Percentiles rank a stretch among this genome's conserved stretches.
Evolutionary conservation across 305 asterid genomes (phyloP).

Genomic region (Solanum hybrid): DNA sequence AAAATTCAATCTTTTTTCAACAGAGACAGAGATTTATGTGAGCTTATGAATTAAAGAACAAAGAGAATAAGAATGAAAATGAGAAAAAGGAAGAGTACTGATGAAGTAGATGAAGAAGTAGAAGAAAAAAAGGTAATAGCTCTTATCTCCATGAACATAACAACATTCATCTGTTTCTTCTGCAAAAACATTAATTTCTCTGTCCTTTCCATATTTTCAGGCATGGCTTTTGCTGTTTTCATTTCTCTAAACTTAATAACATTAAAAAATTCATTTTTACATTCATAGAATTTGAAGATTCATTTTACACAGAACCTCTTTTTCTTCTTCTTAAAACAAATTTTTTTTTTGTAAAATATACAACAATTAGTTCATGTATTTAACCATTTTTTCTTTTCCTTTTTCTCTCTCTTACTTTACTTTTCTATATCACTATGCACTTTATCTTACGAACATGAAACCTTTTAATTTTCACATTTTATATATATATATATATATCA

Average conservation of each 20-base stretch:
- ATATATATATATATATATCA: neutral
- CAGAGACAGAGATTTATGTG: neutral
- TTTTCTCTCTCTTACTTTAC: slow-evolving; percentile 13
- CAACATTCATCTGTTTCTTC: slow-evolving; percentile 30
- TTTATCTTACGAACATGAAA: slow-evolving; percentile 18
- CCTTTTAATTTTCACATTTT: neutral
- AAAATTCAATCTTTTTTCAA: slow-evolving; percentile 1
- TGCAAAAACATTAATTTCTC: slow-evolving; percentile 13
- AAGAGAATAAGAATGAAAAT: slow-evolving; percentile 77
- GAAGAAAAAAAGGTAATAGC: slow-evolving; percentile 27
- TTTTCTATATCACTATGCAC: slow-evolving; percentile 11
- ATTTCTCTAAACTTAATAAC: slow-evolving; percentile 16
- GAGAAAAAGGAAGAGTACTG: slow-evolving; percentile 59
- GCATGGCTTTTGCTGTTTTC: slow-evolving; percentile 32
- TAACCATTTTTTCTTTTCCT: neutral
- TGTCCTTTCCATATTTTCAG: slow-evolving; percentile 29
- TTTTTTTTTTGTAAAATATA: neutral
- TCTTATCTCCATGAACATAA: slow-evolving; percentile 52
- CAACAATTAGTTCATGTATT: neutral
- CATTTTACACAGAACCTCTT: slow-evolving; percentile 6
- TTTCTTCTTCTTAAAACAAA: neutral
- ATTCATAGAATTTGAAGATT: neutral
- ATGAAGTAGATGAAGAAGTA: slow-evolving; percentile 13
- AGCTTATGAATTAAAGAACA: slow-evolving; percentile 35
- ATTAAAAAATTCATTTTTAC: slow-evolving; percentile 34